These are phyloP conservation scores for Aschersonia sp. DNA, from an alignment of 2,329 filamentous ascomycete genomes.

Conservation along the genomic window DNA sequence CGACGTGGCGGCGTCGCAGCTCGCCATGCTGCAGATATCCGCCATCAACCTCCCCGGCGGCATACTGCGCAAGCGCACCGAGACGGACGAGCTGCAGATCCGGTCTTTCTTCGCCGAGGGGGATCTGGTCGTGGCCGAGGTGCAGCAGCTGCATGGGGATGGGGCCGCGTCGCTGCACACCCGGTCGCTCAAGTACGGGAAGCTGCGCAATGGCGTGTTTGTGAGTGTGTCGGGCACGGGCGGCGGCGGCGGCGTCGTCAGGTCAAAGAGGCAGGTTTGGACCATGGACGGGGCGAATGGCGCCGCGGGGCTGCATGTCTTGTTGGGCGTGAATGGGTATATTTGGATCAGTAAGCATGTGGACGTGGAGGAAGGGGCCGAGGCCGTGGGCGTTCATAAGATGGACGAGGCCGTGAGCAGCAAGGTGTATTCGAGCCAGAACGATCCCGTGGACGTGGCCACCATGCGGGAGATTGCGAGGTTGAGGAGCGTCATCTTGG, in stretches of 20 bases:
- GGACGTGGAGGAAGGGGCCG: slow-evolving; percentile 37
- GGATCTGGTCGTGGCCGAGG: slow-evolving; percentile 86
- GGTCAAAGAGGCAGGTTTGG: slow-evolving; percentile 77
- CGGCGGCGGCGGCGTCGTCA: slow-evolving; percentile 74
- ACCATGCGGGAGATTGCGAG: slow-evolving; percentile 82
- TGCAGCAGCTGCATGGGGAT: slow-evolving; percentile 78
- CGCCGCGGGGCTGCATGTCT: slow-evolving; percentile 61
- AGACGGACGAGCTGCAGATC: slow-evolving; percentile 94
- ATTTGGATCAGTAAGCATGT: slow-evolving; percentile 88
- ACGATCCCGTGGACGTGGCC: slow-evolving; percentile 64
- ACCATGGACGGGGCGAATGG: slow-evolving; percentile 49
- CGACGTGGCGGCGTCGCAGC: slow-evolving; percentile 76
- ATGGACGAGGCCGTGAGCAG: slow-evolving; percentile 78
- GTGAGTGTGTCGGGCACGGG: slow-evolving; percentile 69
- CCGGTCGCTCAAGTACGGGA: slow-evolving; percentile 82
- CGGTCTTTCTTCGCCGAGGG: slow-evolving; percentile 94
- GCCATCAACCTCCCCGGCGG: slow-evolving; percentile 93
- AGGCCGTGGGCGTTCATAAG: slow-evolving; percentile 55
- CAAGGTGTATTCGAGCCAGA: slow-evolving; percentile 88
- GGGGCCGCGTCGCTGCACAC: slow-evolving; percentile 83
- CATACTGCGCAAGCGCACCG: slow-evolving; percentile 79
- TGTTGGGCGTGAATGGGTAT: slow-evolving; percentile 91
- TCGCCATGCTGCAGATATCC: slow-evolving; percentile 72
- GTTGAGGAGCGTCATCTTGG: slow-evolving; percentile 66
- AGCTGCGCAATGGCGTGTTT: slow-evolving; percentile 87